Conservation (phyloP, 495 filamentous ascomycete species). For the Trichoderma erinaceum region DNA sequence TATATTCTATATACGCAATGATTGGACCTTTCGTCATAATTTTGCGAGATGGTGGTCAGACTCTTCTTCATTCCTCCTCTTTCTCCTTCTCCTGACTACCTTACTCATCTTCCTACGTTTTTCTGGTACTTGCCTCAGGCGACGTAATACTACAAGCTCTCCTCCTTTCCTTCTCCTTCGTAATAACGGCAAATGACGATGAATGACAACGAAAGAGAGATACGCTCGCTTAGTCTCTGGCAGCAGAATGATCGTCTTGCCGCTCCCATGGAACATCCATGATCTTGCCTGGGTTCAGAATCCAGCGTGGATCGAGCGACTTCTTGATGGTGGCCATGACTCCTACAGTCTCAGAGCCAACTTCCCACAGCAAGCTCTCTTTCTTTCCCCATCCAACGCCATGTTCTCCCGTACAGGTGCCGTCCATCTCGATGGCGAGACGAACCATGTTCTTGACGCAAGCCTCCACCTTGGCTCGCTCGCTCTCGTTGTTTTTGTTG, state of each 20-base stretch:
- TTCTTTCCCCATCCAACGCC: constrained; percentile 88
- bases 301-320: constrained; percentile 82
- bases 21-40: too few relatives aligned
- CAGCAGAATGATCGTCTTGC: not conserved
- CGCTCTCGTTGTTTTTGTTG: constrained; percentile 56
- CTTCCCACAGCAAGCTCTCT: constrained; percentile 67
- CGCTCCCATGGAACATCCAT: constrained; percentile 52
- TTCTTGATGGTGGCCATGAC: constrained; percentile 83
- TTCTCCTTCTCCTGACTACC: too few relatives aligned
- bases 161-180: too few relatives aligned
- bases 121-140: too few relatives aligned
- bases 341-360: constrained; percentile 72
- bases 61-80: too few relatives aligned
- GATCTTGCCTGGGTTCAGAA: constrained; percentile 90
- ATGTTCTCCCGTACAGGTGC: constrained; percentile 89
- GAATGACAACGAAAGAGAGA: too few relatives aligned
- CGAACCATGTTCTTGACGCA: constrained; percentile 87
- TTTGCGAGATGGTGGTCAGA: too few relatives aligned
- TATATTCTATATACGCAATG: too few relatives aligned
- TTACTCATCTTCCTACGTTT: too few relatives aligned
- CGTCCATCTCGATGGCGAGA: constrained; percentile 84
- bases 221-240: not conserved
- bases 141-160: too few relatives aligned
- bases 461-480: constrained; percentile 65
- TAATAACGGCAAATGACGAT: too few relatives aligned